Conservation (phyloP, 345 rosid genomes). For the Pseudoturritis turrita region DNA sequence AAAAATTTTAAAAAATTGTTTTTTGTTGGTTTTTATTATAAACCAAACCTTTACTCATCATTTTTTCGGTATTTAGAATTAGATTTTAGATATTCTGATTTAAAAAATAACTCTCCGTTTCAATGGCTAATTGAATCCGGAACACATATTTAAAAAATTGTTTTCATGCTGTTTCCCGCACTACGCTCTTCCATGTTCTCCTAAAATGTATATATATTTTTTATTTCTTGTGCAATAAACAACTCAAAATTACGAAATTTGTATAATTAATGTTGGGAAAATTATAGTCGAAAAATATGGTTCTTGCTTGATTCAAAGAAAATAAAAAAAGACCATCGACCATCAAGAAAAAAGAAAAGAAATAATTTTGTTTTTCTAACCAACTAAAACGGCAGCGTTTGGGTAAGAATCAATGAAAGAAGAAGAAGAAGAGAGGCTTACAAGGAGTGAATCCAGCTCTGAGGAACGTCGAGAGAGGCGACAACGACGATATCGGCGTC, state of each 20-base stretch:
- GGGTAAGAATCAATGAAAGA: not conserved
- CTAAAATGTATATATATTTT: not conserved
- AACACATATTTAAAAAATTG: too few species aligned
- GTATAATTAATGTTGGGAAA: not conserved
- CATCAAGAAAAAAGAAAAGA: not conserved
- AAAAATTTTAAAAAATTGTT: not conserved
- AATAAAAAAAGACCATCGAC: not conserved
- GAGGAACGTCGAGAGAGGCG: slow-evolving; percentile 92
- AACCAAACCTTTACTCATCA: too few species aligned
- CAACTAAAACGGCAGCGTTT: slow-evolving; percentile 1
- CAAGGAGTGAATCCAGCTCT: slow-evolving; percentile 68
- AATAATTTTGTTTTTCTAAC: not conserved
- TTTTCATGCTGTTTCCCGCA: slow-evolving; percentile 9
- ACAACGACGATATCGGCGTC: slow-evolving; percentile 95
- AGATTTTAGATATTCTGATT: too few species aligned
- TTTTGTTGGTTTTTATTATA: too few species aligned
- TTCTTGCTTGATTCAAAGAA: not conserved
- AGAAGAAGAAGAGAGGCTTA: slow-evolving; percentile 37
- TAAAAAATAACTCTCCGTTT: too few species aligned
- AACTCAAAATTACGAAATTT: not conserved
- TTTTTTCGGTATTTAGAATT: too few species aligned
- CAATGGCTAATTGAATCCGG: too few species aligned
- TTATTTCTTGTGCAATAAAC: not conserved
- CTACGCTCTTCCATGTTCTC: slow-evolving; percentile 9
- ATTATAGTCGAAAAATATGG: not conserved